A percentile compares a stretch with the other conserved stretches of the same genome.
phyloP scores from a whole-genome alignment of 371 early-diverging fungal genomes.

The Mortierella sp. region DNA sequence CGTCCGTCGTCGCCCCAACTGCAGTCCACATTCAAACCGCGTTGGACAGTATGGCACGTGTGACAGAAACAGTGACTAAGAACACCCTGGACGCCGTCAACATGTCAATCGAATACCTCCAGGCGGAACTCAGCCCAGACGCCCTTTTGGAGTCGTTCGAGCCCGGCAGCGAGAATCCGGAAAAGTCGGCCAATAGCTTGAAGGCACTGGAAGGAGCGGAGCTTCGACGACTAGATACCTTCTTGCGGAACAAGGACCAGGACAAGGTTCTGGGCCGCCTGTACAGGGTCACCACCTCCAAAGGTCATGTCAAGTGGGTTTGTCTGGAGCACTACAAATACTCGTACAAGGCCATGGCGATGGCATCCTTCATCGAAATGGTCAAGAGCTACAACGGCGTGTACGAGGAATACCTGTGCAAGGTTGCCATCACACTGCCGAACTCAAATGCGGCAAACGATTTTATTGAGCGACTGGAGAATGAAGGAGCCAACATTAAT shows the following conservation, averaged over 20 bases:
- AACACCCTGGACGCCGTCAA: conserved; percentile 13
- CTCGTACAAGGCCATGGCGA: background rate
- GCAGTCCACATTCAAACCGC: background rate
- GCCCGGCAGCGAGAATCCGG: background rate
- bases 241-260: conserved; percentile 12
- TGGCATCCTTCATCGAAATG: background rate
- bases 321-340: conserved; percentile 14
- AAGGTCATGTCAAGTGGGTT: conserved; percentile 31
- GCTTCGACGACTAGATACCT: conserved; percentile 18
- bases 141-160: background rate
- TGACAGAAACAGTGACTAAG: background rate
- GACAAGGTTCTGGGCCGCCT: conserved; percentile 13
- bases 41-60: background rate
- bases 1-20: background rate
- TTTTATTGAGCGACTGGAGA: background rate
- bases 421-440: background rate
- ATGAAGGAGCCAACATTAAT: background rate
- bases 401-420: background rate
- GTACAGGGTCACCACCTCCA: conserved; percentile 14
- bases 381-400: background rate
- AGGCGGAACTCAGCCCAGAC: background rate
- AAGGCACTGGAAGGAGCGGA: conserved; percentile 25
- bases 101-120: background rate
- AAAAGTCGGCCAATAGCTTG: background rate
- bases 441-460: background rate